Percentiles rank a stretch among this genome's conserved stretches.
Evolutionary conservation across 345 rosid genomes (phyloP).

Genomic region (Raphanus raphanistrum): DNA sequence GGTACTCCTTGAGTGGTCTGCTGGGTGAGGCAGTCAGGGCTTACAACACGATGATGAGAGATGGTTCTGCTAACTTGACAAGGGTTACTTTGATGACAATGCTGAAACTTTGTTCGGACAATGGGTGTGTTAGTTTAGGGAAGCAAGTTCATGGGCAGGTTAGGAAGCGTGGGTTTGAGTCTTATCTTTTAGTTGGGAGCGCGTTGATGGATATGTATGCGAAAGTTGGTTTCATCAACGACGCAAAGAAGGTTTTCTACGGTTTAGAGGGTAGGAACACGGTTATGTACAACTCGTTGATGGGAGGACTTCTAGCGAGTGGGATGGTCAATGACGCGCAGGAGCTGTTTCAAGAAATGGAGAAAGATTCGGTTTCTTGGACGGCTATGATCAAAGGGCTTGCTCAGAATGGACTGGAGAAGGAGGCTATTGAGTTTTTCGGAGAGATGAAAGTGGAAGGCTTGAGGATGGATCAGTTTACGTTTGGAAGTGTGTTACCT

Average conservation of each 20-base stretch:
- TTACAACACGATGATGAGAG: constrained; percentile 66
- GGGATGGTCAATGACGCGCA: constrained; percentile 65
- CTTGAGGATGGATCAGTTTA: constrained; percentile 71
- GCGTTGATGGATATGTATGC: constrained; percentile 86
- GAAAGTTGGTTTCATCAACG: constrained; percentile 55
- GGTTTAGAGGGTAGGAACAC: constrained; percentile 52
- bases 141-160: constrained; percentile 74
- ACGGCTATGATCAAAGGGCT: constrained; percentile 85
- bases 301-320: constrained; percentile 62
- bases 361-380: constrained; percentile 83
- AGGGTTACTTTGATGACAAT: constrained; percentile 76
- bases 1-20: constrained; percentile 56
- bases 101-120: constrained; percentile 58
- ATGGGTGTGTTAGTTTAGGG: constrained; percentile 51
- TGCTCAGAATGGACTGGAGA: constrained; percentile 60
- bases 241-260: constrained; percentile 63
- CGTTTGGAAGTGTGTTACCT: constrained; percentile 81
- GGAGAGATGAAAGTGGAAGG: constrained; percentile 69
- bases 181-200: constrained; percentile 62
- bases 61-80: constrained; percentile 56
- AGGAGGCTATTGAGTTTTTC: constrained; percentile 59
- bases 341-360: constrained; percentile 58
- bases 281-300: constrained; percentile 71
- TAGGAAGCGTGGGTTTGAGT: constrained; percentile 64
- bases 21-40: constrained; percentile 55